A percentile compares a stretch with the other conserved stretches of the same genome.
Conservation (phyloP, 257 asterid genomes). For the Scutellaria baicalensis region DNA sequence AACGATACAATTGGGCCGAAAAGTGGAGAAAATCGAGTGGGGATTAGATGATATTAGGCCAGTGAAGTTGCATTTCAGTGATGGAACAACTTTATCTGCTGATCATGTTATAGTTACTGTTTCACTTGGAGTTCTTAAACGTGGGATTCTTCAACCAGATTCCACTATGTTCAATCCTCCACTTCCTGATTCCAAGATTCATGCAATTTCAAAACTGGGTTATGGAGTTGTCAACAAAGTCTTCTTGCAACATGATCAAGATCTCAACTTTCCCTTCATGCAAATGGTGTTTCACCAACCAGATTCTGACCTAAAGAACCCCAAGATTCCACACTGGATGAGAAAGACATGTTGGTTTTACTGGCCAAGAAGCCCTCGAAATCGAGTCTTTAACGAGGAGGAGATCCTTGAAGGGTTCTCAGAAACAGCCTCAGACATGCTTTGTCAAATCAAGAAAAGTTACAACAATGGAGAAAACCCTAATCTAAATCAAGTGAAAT, state of each 20-base stretch:
- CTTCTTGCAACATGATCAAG: conserved; percentile 35
- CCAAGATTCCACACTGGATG: conserved; percentile 63
- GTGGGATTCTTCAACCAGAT: conserved; percentile 38
- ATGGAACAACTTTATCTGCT: conserved; percentile 49
- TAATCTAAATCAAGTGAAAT: not conserved
- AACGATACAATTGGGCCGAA: conserved; percentile 46
- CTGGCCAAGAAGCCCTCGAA: conserved; percentile 63
- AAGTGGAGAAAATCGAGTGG: conserved; percentile 64
- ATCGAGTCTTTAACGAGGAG: conserved; percentile 54
- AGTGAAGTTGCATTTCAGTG: conserved; percentile 60
- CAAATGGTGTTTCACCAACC: conserved; percentile 58
- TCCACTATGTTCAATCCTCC: conserved; percentile 47
- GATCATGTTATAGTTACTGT: conserved; percentile 82
- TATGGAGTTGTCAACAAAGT: conserved; percentile 74
- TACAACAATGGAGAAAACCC: too few species aligned
- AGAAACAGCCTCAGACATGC: conserved; percentile 37
- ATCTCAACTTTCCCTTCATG: conserved; percentile 32
- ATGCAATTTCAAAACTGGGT: conserved; percentile 70
- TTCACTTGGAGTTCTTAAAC: conserved; percentile 72
- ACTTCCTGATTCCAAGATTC: conserved; percentile 41
- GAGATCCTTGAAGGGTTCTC: conserved; percentile 55
- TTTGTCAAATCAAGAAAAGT: not conserved
- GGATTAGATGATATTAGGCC: conserved; percentile 19
- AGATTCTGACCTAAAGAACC: conserved; percentile 20
- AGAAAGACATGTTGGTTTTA: conserved; percentile 41